These are phyloP conservation scores for Graphilbum ipis-grandicollis DNA, from an alignment of 2,329 filamentous ascomycete genomes.

Conservation along the genomic window DNA sequence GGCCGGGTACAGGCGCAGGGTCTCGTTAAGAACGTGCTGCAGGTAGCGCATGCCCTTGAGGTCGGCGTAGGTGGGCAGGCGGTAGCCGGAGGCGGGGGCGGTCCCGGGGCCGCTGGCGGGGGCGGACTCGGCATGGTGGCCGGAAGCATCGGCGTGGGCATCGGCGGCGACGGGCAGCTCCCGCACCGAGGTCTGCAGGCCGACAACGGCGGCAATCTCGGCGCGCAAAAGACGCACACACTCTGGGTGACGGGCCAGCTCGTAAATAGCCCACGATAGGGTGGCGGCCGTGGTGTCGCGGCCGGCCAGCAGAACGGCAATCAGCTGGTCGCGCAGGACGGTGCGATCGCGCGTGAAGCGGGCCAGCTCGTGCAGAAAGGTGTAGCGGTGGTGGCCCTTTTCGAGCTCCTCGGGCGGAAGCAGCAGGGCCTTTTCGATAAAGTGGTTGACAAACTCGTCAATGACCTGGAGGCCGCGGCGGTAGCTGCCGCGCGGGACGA, in stretches of 20 bases:
- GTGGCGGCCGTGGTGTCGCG: slow-evolving; percentile 76
- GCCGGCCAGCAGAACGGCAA: slow-evolving; percentile 68
- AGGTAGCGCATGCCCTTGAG: slow-evolving; percentile 82
- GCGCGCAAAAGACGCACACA: slow-evolving; percentile 49
- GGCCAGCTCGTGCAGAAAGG: slow-evolving; percentile 74
- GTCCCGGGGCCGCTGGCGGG: neutral
- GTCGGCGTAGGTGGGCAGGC: slow-evolving; percentile 55
- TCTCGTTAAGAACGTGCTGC: slow-evolving; percentile 56
- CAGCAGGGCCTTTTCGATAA: slow-evolving; percentile 56
- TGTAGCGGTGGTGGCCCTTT: slow-evolving; percentile 43
- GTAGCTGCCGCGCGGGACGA: slow-evolving; percentile 51
- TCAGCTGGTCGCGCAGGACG: slow-evolving; percentile 68
- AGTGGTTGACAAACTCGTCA: slow-evolving; percentile 59
- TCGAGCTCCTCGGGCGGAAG: slow-evolving; percentile 56
- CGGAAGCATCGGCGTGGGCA: neutral
- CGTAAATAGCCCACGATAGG: slow-evolving; percentile 68
- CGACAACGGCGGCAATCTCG: slow-evolving; percentile 55
- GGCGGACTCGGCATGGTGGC: no score
- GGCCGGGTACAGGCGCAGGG: slow-evolving; percentile 57
- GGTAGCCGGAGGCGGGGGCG: slow-evolving; percentile 4
- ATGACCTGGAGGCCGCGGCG: slow-evolving; percentile 46
- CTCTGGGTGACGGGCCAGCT: slow-evolving; percentile 55
- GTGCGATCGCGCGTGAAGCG: slow-evolving; percentile 55
- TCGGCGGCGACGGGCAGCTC: neutral
- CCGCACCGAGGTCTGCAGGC: slow-evolving; percentile 18